Base-by-base conservation (phyloP, 225 moss, liverwort and hornwort genomes). In the Climacium dendroides region DNA sequence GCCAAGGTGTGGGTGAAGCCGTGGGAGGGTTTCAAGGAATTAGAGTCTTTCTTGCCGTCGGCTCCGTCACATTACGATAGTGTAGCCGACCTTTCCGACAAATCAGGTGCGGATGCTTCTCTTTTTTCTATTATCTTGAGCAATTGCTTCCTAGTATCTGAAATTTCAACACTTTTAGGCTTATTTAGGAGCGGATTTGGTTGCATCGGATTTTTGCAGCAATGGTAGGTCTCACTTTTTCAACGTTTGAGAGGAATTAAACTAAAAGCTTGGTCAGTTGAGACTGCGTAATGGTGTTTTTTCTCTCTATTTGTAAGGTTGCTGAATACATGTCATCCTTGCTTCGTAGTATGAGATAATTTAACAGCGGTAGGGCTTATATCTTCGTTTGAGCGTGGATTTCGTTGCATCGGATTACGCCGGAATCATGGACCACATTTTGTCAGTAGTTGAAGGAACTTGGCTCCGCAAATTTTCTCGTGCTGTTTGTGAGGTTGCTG, bases 1-100 rank as follows among this genome's bases (percentile, higher is more conserved):
- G 95, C 91, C 20, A 87, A 92, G 79, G 94, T 95, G 82, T 95
- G 95, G 95, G 94, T 92, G 89, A 95, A 94, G 80, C 83, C 94
- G 43, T 95, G 95, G 95, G 89, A 92, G 87, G 83, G 71, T 59
- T 95, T 67, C 78, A 94, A 94, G 88, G 92, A 93, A 74, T 83
- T 95, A 20, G 92, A 94, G 89, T 90, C 94, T 25, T 95, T 95
- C 78, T 64, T 87, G 88, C 92, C 94, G 19, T 70, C 86, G 50
- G 29, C 88, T 79, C 69, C 87, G 17, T 85, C 87, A 28, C 90
- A 85, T 28, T 45, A 85, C 78, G 79, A 89, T 64, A 43, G 83
- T 10, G 85, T 64, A 54, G 86, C 83, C 41, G 79, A 65, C 32
- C 37, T 70, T 58, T 17, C 74, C 41, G 52, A 32, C 13, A 59